Evolutionary conservation across 805 yeast genomes (phyloP).

Genomic region (Starmerella geochares): DNA sequence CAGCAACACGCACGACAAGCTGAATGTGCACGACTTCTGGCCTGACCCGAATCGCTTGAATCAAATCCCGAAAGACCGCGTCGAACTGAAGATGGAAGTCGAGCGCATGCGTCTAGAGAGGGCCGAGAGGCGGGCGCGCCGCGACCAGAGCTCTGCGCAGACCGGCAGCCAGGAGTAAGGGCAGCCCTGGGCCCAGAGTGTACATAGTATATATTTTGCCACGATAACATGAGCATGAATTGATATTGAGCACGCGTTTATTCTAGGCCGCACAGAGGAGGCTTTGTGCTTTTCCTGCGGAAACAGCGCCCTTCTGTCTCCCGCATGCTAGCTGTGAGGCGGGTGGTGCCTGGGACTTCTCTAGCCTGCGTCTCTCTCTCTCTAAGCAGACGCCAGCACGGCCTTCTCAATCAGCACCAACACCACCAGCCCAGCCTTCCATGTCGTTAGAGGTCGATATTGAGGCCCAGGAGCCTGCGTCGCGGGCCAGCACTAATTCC

Average conservation of each 20-base stretch:
- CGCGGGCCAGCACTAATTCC: background rate
- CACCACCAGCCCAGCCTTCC: background rate
- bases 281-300: background rate
- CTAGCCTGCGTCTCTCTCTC: background rate
- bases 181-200: background rate
- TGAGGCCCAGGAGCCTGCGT: conserved; percentile 14
- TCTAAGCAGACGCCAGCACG: background rate
- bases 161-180: background rate
- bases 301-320: background rate
- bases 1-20: conserved; percentile 74
- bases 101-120: conserved; percentile 77
- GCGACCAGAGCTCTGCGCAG: background rate
- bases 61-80: conserved; percentile 85
- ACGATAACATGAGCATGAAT: background rate
- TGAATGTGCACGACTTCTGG: conserved; percentile 91
- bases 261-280: too few relatives aligned
- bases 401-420: background rate
- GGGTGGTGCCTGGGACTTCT: too few relatives aligned
- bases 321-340: background rate
- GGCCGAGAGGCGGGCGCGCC: conserved; percentile 25
- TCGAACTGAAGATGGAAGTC: conserved; percentile 81
- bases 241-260: too few relatives aligned
- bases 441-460: conserved; percentile 20
- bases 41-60: conserved; percentile 90
- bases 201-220: background rate